Evolutionary conservation across 352 stramenopile genomes (phyloP).

Genomic region (Phytophthora quininea): DNA sequence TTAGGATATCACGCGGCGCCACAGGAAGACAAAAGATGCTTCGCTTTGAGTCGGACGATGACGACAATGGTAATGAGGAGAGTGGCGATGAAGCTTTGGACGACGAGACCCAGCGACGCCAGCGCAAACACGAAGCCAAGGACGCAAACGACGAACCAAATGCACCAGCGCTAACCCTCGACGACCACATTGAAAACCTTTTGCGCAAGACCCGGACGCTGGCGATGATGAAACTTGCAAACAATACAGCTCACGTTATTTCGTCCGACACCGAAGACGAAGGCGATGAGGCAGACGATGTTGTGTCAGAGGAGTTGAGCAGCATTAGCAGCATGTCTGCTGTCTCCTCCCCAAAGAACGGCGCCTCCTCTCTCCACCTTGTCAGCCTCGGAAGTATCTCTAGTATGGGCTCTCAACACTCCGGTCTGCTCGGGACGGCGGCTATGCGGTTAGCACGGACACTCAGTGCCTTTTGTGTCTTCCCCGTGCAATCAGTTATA

Average conservation of each 20-base stretch:
- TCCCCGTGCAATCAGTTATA: conserved; percentile 74
- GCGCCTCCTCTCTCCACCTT: conserved; percentile 18
- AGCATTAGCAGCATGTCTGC: conserved; percentile 13
- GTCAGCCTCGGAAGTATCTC: conserved; percentile 40
- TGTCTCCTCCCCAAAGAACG: conserved; percentile 20
- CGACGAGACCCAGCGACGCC: conserved; percentile 15
- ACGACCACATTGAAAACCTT: conserved; percentile 76
- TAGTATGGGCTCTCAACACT: conserved; percentile 36
- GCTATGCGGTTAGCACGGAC: conserved; percentile 61
- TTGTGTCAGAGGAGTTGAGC: conserved; percentile 38
- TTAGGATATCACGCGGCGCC: conserved; percentile 54
- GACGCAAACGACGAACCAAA: not conserved
- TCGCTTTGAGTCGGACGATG: conserved; percentile 49
- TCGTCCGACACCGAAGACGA: conserved; percentile 54
- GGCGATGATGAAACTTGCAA: conserved; percentile 74
- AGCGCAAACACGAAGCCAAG: conserved; percentile 12
- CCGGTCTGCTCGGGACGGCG: conserved; percentile 31
- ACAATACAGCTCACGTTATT: conserved; percentile 70
- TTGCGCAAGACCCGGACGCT: conserved; percentile 67
- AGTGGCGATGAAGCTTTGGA: conserved; percentile 2
- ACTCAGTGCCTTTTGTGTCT: conserved; percentile 73
- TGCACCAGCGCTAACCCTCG: conserved; percentile 40
- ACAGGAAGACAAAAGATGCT: conserved; percentile 53
- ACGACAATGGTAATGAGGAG: conserved; percentile 11
- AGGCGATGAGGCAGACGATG: conserved; percentile 43